Evolutionary conservation across 2,329 filamentous ascomycete species (phyloP), one percentile per base, ranked within the genome.

Genomic region (Penicillium palitans): DNA sequence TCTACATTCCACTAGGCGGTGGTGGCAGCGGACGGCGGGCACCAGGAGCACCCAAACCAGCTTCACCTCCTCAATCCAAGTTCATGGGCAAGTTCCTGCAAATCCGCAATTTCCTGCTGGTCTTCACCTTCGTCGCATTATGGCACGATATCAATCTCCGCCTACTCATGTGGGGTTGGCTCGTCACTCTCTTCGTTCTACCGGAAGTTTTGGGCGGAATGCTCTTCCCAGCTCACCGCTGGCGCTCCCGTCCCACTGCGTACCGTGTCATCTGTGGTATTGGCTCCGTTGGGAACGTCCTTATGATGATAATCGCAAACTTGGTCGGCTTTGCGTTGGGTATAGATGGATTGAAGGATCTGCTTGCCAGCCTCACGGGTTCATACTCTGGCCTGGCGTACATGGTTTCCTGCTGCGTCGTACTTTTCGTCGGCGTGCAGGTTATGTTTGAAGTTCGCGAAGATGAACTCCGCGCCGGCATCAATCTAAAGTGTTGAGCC

Each of bases 91-190:
- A 82, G 45, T 80, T 84, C 17, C 74, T 83, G 41, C 87, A 87
- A 0, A 80, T 93, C 2, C 68, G 86, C 52, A 97, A 93, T 57
- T 95, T 91, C 72, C 80, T 96, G 2, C 78, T 88, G 5, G 90
- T 96, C 33, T 99, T 99, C 73, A 97, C 92, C 0, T 99, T 99
- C 69, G 95, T 99, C 25, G 96, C 95, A 0, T 81, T 99, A 29
- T 99, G 95, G 95, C 95, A 99, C 76, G 95, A 99, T 69, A 96
- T 99, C 70, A 89, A 96, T 76, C 84, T 98, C 31, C 86, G 89
- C 10, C 81, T 99, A 40, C 83, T 99, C 33, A 89, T 96, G 74
- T 99, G 95, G 95, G 93, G 95, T 29, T 99, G 95, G 95, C 83
- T 99, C 40, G 87, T 99, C 62, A 93, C 96, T 0, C 78, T 98